phyloP scores from a whole-genome alignment of 139 green algal species.

The Coelastrella sp. region DNA sequence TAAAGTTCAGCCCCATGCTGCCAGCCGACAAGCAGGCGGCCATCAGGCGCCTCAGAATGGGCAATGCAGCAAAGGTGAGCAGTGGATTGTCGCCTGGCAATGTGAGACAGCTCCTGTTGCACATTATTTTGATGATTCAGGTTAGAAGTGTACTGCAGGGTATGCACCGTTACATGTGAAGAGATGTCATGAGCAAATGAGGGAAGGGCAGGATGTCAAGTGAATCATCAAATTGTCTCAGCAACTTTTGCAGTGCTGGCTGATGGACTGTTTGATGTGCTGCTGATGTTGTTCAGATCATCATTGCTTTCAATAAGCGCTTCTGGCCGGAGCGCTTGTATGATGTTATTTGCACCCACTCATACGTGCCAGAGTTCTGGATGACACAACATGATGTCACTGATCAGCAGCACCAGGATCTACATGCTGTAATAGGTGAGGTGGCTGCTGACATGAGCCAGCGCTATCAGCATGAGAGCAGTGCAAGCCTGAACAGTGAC shows the following conservation, averaged over 20 bases:
- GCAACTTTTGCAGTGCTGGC: too few species aligned
- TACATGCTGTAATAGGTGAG: slow-evolving; percentile 43
- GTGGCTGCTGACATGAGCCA: not conserved
- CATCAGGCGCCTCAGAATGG: slow-evolving; percentile 65
- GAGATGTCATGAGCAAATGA: too few species aligned
- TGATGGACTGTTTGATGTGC: too few species aligned
- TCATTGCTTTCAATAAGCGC: slow-evolving; percentile 64
- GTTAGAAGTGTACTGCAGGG: too few species aligned
- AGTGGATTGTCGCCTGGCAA: too few species aligned
- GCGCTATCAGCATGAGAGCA: too few species aligned
- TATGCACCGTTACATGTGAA: too few species aligned
- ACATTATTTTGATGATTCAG: too few species aligned
- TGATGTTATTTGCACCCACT: slow-evolving; percentile 81
- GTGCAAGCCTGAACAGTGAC: too few species aligned
- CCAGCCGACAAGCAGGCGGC: slow-evolving; percentile 68
- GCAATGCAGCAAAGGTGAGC: slow-evolving; percentile 73
- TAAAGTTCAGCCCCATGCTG: slow-evolving; percentile 79
- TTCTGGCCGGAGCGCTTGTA: slow-evolving; percentile 88
- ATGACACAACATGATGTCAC: slow-evolving; percentile 64
- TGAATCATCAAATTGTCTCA: too few species aligned
- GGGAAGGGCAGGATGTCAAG: too few species aligned
- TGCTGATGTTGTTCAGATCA: slow-evolving; percentile 50
- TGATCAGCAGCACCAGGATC: not conserved
- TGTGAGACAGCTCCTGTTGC: too few species aligned
- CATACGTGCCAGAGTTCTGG: slow-evolving; percentile 89